Percentiles rank a stretch among this genome's conserved stretches.
Evolutionary conservation across 2,329 filamentous ascomycete species (phyloP).

Genomic region (Fusarium nodosum): DNA sequence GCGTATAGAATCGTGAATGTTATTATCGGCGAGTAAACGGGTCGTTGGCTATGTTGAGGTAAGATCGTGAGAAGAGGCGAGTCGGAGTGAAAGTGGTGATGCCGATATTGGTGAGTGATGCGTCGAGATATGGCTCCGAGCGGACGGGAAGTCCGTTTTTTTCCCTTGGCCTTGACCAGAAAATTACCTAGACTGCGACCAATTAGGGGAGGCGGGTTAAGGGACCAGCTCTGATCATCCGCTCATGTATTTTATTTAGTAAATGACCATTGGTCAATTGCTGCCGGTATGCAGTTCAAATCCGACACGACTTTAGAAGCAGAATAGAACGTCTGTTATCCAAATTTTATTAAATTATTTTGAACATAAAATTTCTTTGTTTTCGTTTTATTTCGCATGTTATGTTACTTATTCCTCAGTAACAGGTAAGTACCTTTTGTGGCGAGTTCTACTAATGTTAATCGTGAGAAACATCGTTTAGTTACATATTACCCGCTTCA

Average conservation of each 20-base stretch:
- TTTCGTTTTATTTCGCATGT: not conserved
- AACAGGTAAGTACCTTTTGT: not conserved
- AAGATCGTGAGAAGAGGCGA: slow-evolving; percentile 6
- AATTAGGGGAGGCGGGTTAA: slow-evolving; percentile 37
- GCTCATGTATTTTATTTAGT: not conserved
- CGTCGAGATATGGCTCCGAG: slow-evolving; percentile 20
- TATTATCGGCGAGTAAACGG: not conserved
- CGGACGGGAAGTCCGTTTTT: slow-evolving; percentile 45
- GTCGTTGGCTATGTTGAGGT: not conserved
- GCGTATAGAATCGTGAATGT: not conserved
- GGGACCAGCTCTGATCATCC: slow-evolving; percentile 10
- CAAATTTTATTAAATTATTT: no score
- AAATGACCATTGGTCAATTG: slow-evolving; percentile 43
- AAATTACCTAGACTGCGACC: slow-evolving; percentile 26
- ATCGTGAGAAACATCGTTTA: not conserved
- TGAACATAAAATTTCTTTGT: no score
- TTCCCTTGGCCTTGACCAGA: slow-evolving; percentile 17
- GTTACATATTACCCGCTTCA: slow-evolving; percentile 22
- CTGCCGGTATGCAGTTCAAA: slow-evolving; percentile 4
- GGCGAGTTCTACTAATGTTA: not conserved
- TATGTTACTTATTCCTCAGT: not conserved
- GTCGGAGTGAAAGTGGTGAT: slow-evolving; percentile 24
- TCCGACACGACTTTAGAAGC: not conserved
- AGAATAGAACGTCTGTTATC: not conserved
- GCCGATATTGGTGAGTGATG: slow-evolving; percentile 24